Evolutionary conservation across 2,329 filamentous ascomycete species (phyloP).

Genomic region (Aspergillus sp.): DNA sequence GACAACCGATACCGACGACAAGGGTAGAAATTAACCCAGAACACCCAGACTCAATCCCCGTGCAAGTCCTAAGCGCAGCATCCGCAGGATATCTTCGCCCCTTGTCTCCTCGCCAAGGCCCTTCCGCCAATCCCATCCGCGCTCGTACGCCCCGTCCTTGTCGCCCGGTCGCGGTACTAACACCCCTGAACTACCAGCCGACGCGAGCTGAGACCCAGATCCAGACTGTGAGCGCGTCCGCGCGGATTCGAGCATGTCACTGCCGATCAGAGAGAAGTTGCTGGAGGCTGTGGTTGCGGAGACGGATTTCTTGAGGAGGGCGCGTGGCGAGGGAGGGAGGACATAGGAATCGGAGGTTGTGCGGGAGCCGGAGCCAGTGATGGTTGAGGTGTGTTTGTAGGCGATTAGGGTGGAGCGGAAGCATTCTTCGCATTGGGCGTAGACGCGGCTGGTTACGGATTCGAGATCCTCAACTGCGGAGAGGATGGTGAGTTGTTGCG

Average conservation of each 20-base stretch:
- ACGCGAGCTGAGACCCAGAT: conserved; percentile 46
- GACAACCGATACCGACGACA: no score
- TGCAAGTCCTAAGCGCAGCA: conserved; percentile 66
- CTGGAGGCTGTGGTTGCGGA: conserved; percentile 49
- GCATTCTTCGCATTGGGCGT: conserved; percentile 68
- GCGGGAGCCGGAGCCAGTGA: conserved; percentile 30
- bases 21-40: conserved; percentile 14
- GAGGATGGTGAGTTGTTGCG: conserved; percentile 68
- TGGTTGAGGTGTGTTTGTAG: conserved; percentile 37
- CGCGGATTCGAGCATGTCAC: conserved; percentile 56
- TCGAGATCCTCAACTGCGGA: conserved; percentile 74
- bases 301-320: conserved; percentile 60
- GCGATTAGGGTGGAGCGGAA: conserved; percentile 69
- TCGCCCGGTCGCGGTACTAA: conserved; percentile 30
- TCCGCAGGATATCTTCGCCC: conserved; percentile 63
- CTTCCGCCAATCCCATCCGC: conserved; percentile 68
- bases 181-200: conserved; percentile 50
- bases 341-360: conserved; percentile 13
- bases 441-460: conserved; percentile 66
- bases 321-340: conserved; percentile 50
- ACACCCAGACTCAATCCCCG: conserved; percentile 54
- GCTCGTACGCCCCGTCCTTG: conserved; percentile 34
- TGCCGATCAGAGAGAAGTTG: conserved; percentile 65
- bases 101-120: conserved; percentile 52
- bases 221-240: conserved; percentile 28